A percentile compares a stretch with the other conserved stretches of the same genome.
Evolutionary conservation across 371 early-diverging fungal species (phyloP).

Genomic region (Syncephalis plumigaleata): DNA sequence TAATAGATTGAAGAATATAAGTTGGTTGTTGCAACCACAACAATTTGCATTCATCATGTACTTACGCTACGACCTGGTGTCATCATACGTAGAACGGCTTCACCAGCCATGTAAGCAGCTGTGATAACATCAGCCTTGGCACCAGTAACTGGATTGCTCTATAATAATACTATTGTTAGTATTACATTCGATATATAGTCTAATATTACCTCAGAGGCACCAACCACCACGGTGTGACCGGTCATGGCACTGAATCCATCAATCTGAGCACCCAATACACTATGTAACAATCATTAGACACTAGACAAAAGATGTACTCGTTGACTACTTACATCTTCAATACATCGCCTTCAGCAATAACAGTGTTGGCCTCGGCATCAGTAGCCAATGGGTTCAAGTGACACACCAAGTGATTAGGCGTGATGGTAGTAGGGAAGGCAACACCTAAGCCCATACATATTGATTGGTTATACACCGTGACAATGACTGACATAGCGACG

Average conservation of each 20-base stretch:
- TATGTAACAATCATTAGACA: slow-evolving; percentile 5
- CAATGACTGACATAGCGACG: too few relatives aligned
- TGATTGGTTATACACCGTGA: too few relatives aligned
- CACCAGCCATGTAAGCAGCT: slow-evolving; percentile 73
- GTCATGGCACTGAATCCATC: slow-evolving; percentile 83
- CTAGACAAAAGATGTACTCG: not conserved
- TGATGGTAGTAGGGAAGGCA: slow-evolving; percentile 76
- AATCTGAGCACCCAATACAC: slow-evolving; percentile 86
- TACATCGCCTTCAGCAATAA: slow-evolving; percentile 64
- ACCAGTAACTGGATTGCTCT: slow-evolving; percentile 62
- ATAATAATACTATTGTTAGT: too few relatives aligned
- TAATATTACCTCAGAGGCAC: slow-evolving; percentile 32
- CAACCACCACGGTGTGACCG: slow-evolving; percentile 81
- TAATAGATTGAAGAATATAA: slow-evolving; percentile 1
- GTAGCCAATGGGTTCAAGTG: slow-evolving; percentile 64
- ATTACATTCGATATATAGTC: too few relatives aligned
- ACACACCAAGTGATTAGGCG: slow-evolving; percentile 70
- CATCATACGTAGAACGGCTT: slow-evolving; percentile 69
- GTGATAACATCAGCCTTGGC: slow-evolving; percentile 73
- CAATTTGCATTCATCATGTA: too few relatives aligned
- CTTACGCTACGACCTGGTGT: slow-evolving; percentile 62
- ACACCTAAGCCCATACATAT: too few relatives aligned
- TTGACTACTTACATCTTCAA: slow-evolving; percentile 57
- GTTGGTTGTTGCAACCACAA: too few relatives aligned
- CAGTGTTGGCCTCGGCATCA: slow-evolving; percentile 31